Evolutionary conservation across 768 basidiomycete species (phyloP), one percentile per base, ranked within the genome.

Genomic region (Russula earlei): DNA sequence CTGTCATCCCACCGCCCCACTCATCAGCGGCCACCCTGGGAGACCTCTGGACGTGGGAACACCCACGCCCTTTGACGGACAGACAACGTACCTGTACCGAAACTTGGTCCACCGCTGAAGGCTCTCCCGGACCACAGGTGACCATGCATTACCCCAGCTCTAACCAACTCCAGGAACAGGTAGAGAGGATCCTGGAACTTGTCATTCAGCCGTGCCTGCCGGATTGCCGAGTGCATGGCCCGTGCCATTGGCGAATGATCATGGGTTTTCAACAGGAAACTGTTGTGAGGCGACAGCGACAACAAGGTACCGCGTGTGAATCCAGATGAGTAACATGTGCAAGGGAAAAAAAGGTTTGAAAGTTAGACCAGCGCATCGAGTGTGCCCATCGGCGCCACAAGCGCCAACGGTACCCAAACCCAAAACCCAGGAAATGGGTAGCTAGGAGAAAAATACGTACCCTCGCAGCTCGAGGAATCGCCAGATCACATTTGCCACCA

Each of bases 401-500:
- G 54, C 62, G 55, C 59, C 46, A 19, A 24, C 10, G n/a, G 31
- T 43, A 52, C 25, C 19, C n/a, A n/a, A n/a, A n/a, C n/a, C 31
- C 37, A 60, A 51, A 36, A 24, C 44, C 50, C 53, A 53, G 41
- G 48, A 56, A 33, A 40, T 5, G 29, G 29, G 29, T 10, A 31
- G 10, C 29, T 29, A 20, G 24, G 27, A 47, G 56, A 49, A 42
- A 53, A 59, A 61, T 55, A 79, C 85, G 67, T 70, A 95, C 94
- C 93, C 92, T 70, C 96, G 77, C 55, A 97, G 74, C 69, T 97
- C 95, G 54, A 99, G 79, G 80, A 98, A 97, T 51, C 95, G 82
- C 94, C 94, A 97, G 53, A 99, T 89, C 25, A 95, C 93, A 67
- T 99, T 99, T 8, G 94, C 94, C 4, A 99, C 96, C 0, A 96